Evolutionary conservation across 208 protist species (phyloP), one percentile per base, ranked within the genome.

Genomic region (Leishmania turanica): DNA sequence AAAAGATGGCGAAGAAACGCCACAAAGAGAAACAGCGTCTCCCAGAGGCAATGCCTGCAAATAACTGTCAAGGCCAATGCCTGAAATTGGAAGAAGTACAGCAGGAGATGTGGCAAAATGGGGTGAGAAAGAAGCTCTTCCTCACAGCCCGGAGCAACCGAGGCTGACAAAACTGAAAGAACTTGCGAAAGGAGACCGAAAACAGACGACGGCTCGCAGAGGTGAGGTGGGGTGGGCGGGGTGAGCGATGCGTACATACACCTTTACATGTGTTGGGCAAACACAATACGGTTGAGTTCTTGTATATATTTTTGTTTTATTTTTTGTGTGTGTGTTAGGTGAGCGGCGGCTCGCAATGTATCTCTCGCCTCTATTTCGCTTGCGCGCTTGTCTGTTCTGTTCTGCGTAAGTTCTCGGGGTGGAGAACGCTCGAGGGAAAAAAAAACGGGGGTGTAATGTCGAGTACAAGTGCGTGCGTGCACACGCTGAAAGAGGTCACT

Each of bases 1-100:
- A 68, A 31, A 37, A 31, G 62, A 83, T 11, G 49, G 72, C 70
- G 31, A 82, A 77, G 75, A 66, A 78, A 80, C 49, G 51, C 51
- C 51, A 40, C 27, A 79, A 79, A 72, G 13, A 24, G 77, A 68
- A 70, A 27, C 24, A 78, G 53, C 65, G 34, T 54, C 21, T 70
- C 37, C 56, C 24, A 51, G 11, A 64, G 58, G 58, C 27, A 64
- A 27, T 64, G 21, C 27, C 58, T 62, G 56, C 56, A 17, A 62
- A n/a, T 13, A n/a, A 62, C 15, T 40, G 62, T 19, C 62, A 37
- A 31, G 31, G n/a, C 0, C 7, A 66, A 7, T 1, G 62, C 13
- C 62, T 40, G 31, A 17, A 17, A 68, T 8, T 40, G 7, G 4
- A 68, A 40, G 9, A 68, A 62, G 56, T 40, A 42, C 15, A 68